A percentile compares a stretch with the other conserved stretches of the same genome.
phyloP scores from a whole-genome alignment of 768 basidiomycete genomes.

The Hericium alpestre region DNA sequence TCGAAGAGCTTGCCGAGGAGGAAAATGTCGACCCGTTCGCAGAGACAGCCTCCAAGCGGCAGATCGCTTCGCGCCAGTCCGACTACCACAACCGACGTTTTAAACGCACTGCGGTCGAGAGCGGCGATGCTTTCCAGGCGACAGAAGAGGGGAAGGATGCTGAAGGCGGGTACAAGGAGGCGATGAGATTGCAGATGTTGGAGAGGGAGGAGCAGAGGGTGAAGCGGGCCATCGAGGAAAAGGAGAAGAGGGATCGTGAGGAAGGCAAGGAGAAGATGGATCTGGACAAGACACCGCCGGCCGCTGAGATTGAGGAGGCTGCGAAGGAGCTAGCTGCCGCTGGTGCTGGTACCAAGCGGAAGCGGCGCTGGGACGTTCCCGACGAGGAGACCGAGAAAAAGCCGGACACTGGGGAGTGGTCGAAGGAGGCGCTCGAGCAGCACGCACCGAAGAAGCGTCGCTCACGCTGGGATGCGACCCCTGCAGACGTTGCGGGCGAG shows the following conservation, averaged over 20 bases:
- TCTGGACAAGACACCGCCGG: conserved; percentile 85
- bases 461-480: conserved; percentile 94
- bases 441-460: conserved; percentile 83
- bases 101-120: conserved; percentile 70
- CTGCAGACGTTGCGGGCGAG: conserved; percentile 58
- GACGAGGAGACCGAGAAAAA: conserved; percentile 41
- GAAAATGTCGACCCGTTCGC: conserved; percentile 88
- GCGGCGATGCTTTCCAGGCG: conserved; percentile 67
- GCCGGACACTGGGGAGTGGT: conserved; percentile 58
- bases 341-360: conserved; percentile 49
- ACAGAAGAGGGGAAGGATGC: conserved; percentile 55
- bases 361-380: conserved; percentile 71
- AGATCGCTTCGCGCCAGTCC: conserved; percentile 86
- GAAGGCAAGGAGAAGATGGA: conserved; percentile 71
- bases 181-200: conserved; percentile 82
- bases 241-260: conserved; percentile 69
- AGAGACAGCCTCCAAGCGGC: conserved; percentile 85
- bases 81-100: conserved; percentile 94
- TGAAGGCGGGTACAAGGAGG: conserved; percentile 91
- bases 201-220: conserved; percentile 91
- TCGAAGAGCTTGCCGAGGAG: conserved; percentile 86
- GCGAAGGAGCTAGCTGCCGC: conserved; percentile 56
- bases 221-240: conserved; percentile 76
- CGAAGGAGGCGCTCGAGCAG: conserved; percentile 61
- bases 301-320: conserved; percentile 66